Percentiles rank a stretch among this genome's conserved stretches.
These are phyloP conservation scores for Eutrema salsugineum DNA, from an alignment of 441 rosid genomes.

Conservation along the genomic window DNA sequence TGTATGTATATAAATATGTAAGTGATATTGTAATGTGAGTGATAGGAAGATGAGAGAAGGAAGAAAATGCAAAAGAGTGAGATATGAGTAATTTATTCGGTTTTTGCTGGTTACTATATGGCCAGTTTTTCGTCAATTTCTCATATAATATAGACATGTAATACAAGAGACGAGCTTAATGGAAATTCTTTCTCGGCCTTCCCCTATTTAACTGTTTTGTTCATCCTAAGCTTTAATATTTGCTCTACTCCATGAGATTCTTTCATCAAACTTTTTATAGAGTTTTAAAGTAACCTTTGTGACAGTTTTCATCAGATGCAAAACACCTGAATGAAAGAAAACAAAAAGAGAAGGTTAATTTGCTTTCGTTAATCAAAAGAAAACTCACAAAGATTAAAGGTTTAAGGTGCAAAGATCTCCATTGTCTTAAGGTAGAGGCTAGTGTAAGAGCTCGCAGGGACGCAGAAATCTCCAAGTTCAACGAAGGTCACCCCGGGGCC, in stretches of 20 bases:
- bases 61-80: neutral
- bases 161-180: constrained; percentile 5
- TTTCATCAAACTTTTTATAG: neutral
- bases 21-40: constrained; percentile 14
- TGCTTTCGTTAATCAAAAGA: neutral
- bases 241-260: neutral
- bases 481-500: neutral
- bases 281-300: neutral
- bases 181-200: constrained; percentile 12
- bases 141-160: neutral
- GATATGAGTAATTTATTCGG: constrained; percentile 1
- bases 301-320: neutral
- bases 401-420: neutral
- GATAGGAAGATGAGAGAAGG: constrained; percentile 20
- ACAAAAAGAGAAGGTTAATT: neutral
- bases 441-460: neutral
- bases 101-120: constrained; percentile 14
- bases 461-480: too few relatives aligned
- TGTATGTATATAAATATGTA: neutral
- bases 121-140: constrained; percentile 18
- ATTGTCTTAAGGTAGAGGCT: neutral
- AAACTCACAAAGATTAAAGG: neutral
- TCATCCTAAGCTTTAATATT: neutral
- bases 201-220: neutral
- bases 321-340: neutral